Base-by-base conservation (phyloP, 2,329 filamentous ascomycete genomes). In the Botrytis byssoidea region DNA sequence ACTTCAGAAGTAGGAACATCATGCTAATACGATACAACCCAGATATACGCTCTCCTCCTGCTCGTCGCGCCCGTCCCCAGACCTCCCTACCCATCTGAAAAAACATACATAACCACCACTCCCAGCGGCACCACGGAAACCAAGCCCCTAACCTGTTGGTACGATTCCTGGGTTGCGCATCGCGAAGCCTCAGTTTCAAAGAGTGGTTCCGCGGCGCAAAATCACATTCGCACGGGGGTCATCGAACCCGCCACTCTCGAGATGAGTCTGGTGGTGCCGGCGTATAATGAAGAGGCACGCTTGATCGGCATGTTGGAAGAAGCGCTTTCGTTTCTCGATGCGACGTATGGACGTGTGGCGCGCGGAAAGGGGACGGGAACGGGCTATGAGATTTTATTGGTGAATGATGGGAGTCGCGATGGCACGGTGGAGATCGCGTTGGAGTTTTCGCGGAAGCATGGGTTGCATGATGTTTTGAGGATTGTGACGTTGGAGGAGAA, bases 241-340 rank as follows among this genome's bases (percentile, higher is more conserved):
- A 92, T 97, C 72, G 92, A 94, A 76, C 87, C 91, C 2, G 88
- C 94, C 22, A 90, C 95, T 75, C 83, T 98, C n/a, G 92, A 92
- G 81, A 90, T 99, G 85, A 96, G 93, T 71, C 90, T 98, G 12
- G 94, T 99, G 0, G 91, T 99, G 61, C 96, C 96, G 0, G 96
- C 96, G 16, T 99, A 94, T 87, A 99, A 99, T 78, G 96, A 99
- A 81, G 92, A 95, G 81, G 87, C 92, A 74, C 90, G 96, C 44
- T 87, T 99, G 65, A 87, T 90, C 20, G 92, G 91, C 18, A 97
- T 97, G 84, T 86, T 99, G 20, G 91, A 97, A 80, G 96, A 99
- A 83, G 94, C 96, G 1, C 92, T 98, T 40, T 90, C 90, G 68
- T 97, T 95, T 81, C 87, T 99, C 16, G 92, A 97, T 82, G 84